Evolutionary conservation across 2,329 filamentous ascomycete species (phyloP).

Genomic region (Cladobotryum mycophilum): DNA sequence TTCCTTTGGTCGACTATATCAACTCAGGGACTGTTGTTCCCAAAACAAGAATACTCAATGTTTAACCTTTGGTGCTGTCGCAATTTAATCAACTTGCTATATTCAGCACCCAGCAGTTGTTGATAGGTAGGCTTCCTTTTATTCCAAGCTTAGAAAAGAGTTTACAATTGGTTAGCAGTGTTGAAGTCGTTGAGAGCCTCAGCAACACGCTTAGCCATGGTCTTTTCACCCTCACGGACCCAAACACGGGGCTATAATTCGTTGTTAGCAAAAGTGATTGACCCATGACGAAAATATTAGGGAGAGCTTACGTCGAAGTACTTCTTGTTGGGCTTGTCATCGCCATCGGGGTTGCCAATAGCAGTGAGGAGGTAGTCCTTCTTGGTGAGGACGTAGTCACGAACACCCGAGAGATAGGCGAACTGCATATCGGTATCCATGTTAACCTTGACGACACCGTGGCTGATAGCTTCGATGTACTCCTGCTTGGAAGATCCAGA

Average conservation of each 20-base stretch:
- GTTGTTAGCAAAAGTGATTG: background rate
- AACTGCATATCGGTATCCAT: constrained; percentile 97
- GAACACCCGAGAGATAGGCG: constrained; percentile 86
- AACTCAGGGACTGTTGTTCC: too few species aligned
- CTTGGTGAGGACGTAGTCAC: constrained; percentile 90
- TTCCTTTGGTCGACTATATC: background rate
- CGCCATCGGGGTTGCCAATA: constrained; percentile 92
- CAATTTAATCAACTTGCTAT: background rate
- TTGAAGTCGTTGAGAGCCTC: constrained; percentile 90
- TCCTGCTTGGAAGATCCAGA: constrained; percentile 88
- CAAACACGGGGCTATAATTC: constrained; percentile 70
- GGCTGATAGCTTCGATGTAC: constrained; percentile 79
- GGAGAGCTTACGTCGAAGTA: constrained; percentile 54
- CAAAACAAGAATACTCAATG: too few species aligned
- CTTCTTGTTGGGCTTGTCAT: constrained; percentile 99
- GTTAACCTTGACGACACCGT: constrained; percentile 99
- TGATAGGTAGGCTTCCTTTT: background rate
- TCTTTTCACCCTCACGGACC: constrained; percentile 97
- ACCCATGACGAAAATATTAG: constrained; percentile 1
- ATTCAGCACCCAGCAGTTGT: background rate
- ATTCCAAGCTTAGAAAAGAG: background rate
- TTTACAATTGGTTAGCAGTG: constrained; percentile 32
- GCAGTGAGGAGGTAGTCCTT: constrained; percentile 85
- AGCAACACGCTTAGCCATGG: constrained; percentile 75
- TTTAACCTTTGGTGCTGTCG: too few species aligned